Base-by-base conservation (phyloP, 176 grass and related monocot species). In the Hsuehochloa calcarea region DNA sequence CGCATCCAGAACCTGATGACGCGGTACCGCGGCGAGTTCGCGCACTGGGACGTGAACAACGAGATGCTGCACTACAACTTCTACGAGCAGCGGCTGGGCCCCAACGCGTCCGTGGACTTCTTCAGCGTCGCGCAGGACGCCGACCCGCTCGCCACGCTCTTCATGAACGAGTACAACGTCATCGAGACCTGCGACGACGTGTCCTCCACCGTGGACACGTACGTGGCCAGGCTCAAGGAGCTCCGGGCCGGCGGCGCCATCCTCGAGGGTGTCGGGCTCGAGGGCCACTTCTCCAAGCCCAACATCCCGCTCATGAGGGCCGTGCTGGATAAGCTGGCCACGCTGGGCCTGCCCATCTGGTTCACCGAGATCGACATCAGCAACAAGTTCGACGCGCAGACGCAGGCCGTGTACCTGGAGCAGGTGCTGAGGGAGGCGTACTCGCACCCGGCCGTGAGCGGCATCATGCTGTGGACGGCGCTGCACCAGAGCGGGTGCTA, bases 161-260 rank as follows among this genome's bases (percentile, higher is more conserved):
- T 99, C 86, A 99, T 99, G 96, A 99, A 99, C 62, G 96, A 99
- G 90, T 99, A 78, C 85, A 96, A 99, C 77, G 96, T 99, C 1
- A 65, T 99, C 49, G 93, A 99, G 89, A 99, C 93, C 67, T 99
- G 96, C 85, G 93, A 93, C 75, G 96, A 99, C 74, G 66, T 68
- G 0, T 90, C 90, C 74, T 99, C 96, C 22, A 92, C 91, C 10
- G 96, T 99, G 0, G 96, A 99, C 81, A 80, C 91, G 1, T 99
- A 99, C 62, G 86, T 92, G 3, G 50, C 82, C 16, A 87, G 82
- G 66, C 89, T 99, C 50, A 94, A 89, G 81, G 89, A 96, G 19
- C 82, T 99, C 38, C 68, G 86, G 3, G 39, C 71, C 23, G 93
- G 81, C 56, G 96, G 96, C 8, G 96, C 93, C 72, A 9, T 99